Conservation (phyloP, 2,329 filamentous ascomycete genomes). For the Pestalotiopsis fici region DNA sequence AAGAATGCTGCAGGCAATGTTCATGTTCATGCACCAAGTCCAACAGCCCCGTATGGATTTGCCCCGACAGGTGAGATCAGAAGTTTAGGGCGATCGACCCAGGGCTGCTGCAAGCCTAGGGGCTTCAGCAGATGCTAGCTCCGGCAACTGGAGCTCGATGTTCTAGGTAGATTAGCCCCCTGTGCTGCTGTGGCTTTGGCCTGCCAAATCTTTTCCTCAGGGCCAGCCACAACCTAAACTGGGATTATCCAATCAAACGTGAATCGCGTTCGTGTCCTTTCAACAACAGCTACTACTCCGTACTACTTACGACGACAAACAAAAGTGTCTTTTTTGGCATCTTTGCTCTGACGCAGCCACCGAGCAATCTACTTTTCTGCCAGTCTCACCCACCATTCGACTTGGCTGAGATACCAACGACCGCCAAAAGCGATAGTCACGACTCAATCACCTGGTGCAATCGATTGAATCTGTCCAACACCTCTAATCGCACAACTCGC, state of each 20-base stretch:
- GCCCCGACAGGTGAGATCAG: background rate
- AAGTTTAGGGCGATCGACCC: background rate
- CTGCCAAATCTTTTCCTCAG: background rate
- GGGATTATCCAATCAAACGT: slow-evolving; percentile 36
- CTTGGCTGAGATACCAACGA: background rate
- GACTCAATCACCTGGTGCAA: background rate
- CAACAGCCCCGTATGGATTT: background rate
- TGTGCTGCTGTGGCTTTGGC: background rate
- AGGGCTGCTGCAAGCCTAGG: background rate
- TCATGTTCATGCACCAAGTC: background rate
- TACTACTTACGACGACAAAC: background rate
- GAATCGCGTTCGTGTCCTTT: slow-evolving; percentile 47
- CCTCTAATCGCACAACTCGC: background rate
- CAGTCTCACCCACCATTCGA: background rate
- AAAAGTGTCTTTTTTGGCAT: background rate
- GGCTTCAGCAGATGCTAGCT: background rate
- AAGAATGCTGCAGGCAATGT: background rate
- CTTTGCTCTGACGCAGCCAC: background rate
- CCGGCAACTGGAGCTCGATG: background rate
- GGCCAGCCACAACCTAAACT: slow-evolving; percentile 19
- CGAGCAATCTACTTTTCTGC: background rate
- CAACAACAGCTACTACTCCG: background rate
- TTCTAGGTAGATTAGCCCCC: background rate
- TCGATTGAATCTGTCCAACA: background rate
- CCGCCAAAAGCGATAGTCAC: background rate